Conservation (phyloP, 1,284 basidiomycete species). For the Pascua guehoae region DNA sequence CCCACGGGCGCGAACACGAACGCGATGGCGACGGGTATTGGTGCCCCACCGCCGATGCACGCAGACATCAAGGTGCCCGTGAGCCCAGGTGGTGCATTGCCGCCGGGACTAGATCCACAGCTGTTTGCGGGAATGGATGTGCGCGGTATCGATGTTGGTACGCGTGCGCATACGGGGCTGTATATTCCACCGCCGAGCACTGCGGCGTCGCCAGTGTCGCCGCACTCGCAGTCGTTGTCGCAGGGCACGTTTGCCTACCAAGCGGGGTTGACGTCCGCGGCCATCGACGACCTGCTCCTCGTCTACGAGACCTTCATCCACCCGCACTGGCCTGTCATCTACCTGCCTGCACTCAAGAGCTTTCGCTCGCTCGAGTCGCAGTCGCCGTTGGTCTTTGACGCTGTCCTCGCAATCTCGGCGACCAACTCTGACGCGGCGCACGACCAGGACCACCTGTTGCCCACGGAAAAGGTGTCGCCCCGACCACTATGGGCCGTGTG, state of each 20-base stretch:
- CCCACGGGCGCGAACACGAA: too few relatives aligned
- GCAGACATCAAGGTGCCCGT: too few relatives aligned
- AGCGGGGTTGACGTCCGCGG: slow-evolving; percentile 9
- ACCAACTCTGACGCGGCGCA: slow-evolving; percentile 5
- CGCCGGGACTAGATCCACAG: too few relatives aligned
- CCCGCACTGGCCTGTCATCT: slow-evolving; percentile 19
- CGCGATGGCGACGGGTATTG: too few relatives aligned
- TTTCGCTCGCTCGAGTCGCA: slow-evolving; percentile 13
- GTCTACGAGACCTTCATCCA: slow-evolving; percentile 21
- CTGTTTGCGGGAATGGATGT: too few relatives aligned
- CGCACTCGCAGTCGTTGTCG: neutral
- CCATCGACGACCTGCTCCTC: slow-evolving; percentile 15
- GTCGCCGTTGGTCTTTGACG: slow-evolving; percentile 17
- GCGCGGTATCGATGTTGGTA: too few relatives aligned
- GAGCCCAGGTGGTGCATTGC: too few relatives aligned
- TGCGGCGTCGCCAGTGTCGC: neutral
- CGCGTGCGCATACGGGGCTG: neutral
- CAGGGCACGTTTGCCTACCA: neutral
- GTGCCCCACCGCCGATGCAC: too few relatives aligned
- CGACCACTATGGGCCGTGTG: slow-evolving; percentile 10
- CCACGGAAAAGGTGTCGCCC: slow-evolving; percentile 1
- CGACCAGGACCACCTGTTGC: neutral
- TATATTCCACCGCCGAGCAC: neutral
- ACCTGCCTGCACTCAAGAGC: slow-evolving; percentile 9
- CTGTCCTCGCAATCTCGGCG: slow-evolving; percentile 15